These are phyloP conservation scores for Saccharum spontaneum DNA, from an alignment of 176 grass and related monocot genomes.

Conservation along the genomic window DNA sequence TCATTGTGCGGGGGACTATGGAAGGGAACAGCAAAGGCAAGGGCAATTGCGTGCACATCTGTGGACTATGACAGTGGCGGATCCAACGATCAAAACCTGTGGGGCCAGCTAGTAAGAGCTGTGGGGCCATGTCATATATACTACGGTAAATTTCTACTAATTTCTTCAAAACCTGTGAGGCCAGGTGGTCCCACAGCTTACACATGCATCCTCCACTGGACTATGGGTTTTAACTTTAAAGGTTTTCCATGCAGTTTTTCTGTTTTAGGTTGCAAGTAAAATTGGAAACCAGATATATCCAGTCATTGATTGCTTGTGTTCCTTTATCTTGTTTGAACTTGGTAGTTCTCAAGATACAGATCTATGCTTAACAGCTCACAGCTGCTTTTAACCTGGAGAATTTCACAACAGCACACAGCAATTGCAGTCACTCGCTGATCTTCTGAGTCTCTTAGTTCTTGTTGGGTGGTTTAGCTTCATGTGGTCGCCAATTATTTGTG, in stretches of 20 bases:
- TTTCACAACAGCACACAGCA: neutral
- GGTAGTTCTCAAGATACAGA: neutral
- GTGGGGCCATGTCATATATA: no score
- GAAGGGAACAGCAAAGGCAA: neutral
- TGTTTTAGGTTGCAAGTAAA: neutral
- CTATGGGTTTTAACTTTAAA: neutral
- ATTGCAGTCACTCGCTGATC: neutral
- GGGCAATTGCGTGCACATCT: neutral
- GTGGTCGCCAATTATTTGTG: neutral
- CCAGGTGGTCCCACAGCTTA: no score
- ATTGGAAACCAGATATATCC: neutral
- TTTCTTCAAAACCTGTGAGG: no score
- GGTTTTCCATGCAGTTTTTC: neutral
- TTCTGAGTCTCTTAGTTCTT: neutral
- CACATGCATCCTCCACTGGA: no score
- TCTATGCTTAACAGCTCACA: neutral
- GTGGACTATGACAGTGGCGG: neutral
- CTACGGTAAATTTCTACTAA: no score
- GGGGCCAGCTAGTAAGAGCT: no score
- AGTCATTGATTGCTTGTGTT: neutral
- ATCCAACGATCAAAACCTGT: no score
- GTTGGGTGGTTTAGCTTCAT: neutral
- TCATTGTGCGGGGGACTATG: neutral
- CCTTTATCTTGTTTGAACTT: neutral
- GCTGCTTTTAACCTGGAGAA: neutral